Conservation (phyloP, 371 early-diverging fungal species). For the Coemansia sp. region DNA sequence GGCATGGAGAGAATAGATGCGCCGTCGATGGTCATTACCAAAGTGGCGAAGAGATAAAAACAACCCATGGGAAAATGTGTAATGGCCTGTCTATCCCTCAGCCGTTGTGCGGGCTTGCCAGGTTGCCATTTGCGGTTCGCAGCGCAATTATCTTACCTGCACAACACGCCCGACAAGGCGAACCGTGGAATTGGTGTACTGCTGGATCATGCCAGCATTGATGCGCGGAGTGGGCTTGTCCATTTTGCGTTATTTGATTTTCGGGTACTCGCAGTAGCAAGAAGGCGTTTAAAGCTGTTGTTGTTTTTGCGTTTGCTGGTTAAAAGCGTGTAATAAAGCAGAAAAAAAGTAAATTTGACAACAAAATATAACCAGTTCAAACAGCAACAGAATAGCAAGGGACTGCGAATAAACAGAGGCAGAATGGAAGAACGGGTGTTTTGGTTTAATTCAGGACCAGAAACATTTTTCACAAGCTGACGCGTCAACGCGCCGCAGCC, state of each 20-base stretch:
- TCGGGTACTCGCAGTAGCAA: neutral
- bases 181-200: slow-evolving; percentile 57
- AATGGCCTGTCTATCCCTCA: neutral
- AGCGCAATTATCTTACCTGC: slow-evolving; percentile 49
- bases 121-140: slow-evolving; percentile 1
- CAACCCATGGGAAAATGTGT: neutral
- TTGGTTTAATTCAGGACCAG: neutral
- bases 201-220: slow-evolving; percentile 59
- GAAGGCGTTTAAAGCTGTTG: neutral
- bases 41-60: neutral
- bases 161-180: slow-evolving; percentile 59
- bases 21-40: neutral
- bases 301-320: neutral
- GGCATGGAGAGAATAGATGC: neutral
- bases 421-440: too few relatives aligned
- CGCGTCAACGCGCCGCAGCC: neutral
- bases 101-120: neutral
- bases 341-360: slow-evolving; percentile 4
- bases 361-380: neutral
- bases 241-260: slow-evolving; percentile 43
- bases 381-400: neutral
- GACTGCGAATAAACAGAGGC: neutral
- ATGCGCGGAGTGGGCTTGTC: slow-evolving; percentile 66
- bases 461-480: neutral
- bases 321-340: neutral